phyloP scores from a whole-genome alignment of 164 flowering plant species.

The Stephania japonica region DNA sequence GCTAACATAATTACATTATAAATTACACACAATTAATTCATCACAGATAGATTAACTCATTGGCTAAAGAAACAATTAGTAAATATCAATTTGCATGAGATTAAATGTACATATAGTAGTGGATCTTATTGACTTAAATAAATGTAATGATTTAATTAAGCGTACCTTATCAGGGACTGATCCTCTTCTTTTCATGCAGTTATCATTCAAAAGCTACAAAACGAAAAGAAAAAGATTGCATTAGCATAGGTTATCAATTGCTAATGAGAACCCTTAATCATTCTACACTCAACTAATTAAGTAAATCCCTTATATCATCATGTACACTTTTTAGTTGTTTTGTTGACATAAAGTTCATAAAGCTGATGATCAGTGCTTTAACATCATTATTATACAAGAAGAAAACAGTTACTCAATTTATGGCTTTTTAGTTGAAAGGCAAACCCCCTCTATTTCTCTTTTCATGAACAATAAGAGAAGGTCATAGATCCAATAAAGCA shows the following conservation, averaged over 20 bases:
- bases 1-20: slow-evolving; percentile 17
- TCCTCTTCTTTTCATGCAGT: slow-evolving; percentile 56
- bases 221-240: neutral
- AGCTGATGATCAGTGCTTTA: slow-evolving; percentile 28
- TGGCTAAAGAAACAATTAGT: neutral
- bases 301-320: neutral
- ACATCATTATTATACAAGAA: slow-evolving; percentile 12
- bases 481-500: slow-evolving; percentile 58
- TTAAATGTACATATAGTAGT: no score
- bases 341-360: slow-evolving; percentile 16
- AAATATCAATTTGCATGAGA: neutral
- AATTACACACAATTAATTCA: neutral
- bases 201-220: slow-evolving; percentile 56
- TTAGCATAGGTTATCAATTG: neutral
- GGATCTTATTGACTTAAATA: no score
- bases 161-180: slow-evolving; percentile 38
- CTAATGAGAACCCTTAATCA: slow-evolving; percentile 2
- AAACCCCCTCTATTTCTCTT: slow-evolving; percentile 7
- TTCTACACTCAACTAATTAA: slow-evolving; percentile 9
- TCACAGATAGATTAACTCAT: neutral
- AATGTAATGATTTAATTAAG: neutral
- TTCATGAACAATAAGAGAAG: slow-evolving; percentile 17
- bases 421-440: slow-evolving; percentile 20
- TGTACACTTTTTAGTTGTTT: slow-evolving; percentile 11
- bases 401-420: neutral